Evolutionary conservation across 2,329 filamentous ascomycete species (phyloP), one percentile per base, ranked within the genome.

Genomic region (Ramularia endophylla): DNA sequence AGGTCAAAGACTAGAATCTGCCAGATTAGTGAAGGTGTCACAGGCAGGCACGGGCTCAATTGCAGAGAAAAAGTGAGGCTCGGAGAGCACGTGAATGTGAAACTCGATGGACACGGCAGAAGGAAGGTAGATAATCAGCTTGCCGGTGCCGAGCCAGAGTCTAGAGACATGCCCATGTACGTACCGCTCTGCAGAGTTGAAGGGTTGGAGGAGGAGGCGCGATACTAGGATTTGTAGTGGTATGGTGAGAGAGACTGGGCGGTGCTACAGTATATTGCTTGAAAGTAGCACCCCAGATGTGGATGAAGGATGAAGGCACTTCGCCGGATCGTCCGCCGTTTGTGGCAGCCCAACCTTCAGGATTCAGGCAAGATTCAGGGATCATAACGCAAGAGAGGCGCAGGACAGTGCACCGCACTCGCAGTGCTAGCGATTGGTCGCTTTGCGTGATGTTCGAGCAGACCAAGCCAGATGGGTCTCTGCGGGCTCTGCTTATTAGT

Each of bases 341-440:
- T 52, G 50, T 50, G 44, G 45, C 47, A 46, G 48, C 42, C 44
- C 49, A 50, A 13, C 37, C 19, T 27, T 27, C 43, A 42, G 29
- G 38, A 46, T 27, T 41, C 50, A 46, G 46, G 50, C 43, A 42
- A 31, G 38, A 46, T 27, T 41, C 50, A 46, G 46, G 50, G 50
- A 50, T 50, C 45, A 50, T 53, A 48, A 53, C 50, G 50, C 50
- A 53, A 53, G 41, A 51, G 43, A 48, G 47, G 45, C 50, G 47
- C 43, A 46, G 45, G 45, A 39, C 27, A 39, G 37, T 40, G 27
- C 30, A 28, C 28, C 31, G n/a, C 34, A 34, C 36, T 36, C 31
- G n/a, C 34, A 34, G 36, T 36, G 43, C 43, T 39, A 20, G 37
- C 44, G 19, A 47, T 47, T 48, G 40, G 46, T 25, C 37, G 25